These are phyloP conservation scores for Macroventuria anomochaeta DNA, from an alignment of 2,329 filamentous ascomycete species.

Conservation along the genomic window DNA sequence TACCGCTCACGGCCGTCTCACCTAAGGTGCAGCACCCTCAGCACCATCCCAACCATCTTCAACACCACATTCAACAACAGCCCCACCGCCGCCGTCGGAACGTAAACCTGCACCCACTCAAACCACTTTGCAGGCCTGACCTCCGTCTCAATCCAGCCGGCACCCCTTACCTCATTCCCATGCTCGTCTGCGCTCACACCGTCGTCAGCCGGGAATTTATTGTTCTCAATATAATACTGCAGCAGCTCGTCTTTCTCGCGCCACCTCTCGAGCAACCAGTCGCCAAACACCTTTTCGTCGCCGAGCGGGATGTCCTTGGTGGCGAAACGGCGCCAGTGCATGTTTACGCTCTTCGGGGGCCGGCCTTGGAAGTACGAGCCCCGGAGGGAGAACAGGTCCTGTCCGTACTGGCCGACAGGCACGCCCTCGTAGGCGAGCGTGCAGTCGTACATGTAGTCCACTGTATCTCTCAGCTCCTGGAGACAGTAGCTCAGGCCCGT, in stretches of 20 bases:
- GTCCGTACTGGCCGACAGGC: constrained; percentile 73
- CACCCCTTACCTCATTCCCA: constrained; percentile 39
- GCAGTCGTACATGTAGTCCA: constrained; percentile 89
- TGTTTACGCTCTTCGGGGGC: constrained; percentile 91
- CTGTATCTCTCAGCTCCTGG: constrained; percentile 72
- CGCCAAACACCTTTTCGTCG: constrained; percentile 73
- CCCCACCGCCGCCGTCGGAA: constrained; percentile 46
- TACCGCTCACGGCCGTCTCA: background rate
- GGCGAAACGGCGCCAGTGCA: constrained; percentile 91
- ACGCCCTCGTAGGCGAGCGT: constrained; percentile 95
- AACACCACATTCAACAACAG: constrained; percentile 45
- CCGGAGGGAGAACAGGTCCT: constrained; percentile 83
- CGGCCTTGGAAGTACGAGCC: constrained; percentile 89
- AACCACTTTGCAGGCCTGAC: constrained; percentile 49
- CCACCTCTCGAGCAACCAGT: constrained; percentile 86
- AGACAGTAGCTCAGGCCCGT: constrained; percentile 83
- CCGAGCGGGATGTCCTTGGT: constrained; percentile 81
- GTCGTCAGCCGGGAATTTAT: constrained; percentile 77
- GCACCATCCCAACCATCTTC: constrained; percentile 35
- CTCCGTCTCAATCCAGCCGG: constrained; percentile 56
- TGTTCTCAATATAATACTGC: constrained; percentile 74
- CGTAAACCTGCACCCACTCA: constrained; percentile 55
- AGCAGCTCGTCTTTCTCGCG: constrained; percentile 88
- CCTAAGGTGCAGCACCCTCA: constrained; percentile 3
- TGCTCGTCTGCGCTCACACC: constrained; percentile 27